Conservation (phyloP, 306 rosid genomes). For the Dalbergia oliveri region DNA sequence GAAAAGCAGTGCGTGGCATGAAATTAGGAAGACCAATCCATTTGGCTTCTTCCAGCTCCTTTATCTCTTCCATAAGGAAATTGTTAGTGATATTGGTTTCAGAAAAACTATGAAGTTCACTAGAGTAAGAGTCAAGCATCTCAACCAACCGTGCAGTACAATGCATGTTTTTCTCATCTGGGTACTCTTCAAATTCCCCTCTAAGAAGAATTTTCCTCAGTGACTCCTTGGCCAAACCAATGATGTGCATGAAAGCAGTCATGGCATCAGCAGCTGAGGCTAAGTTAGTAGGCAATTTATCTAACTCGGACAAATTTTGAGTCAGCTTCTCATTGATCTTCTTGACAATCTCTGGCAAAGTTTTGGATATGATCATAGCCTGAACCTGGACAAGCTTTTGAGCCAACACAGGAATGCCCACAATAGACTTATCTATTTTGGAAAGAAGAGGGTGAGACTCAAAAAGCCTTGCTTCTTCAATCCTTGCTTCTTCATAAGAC, state of each 20-base stretch:
- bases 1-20: slow-evolving; percentile 56
- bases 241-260: slow-evolving; percentile 53
- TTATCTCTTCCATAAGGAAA: slow-evolving; percentile 53
- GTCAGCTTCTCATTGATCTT: slow-evolving; percentile 58
- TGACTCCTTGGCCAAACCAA: slow-evolving; percentile 55
- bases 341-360: slow-evolving; percentile 56
- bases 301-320: slow-evolving; percentile 36
- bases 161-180: slow-evolving; percentile 40
- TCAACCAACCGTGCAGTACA: slow-evolving; percentile 56
- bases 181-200: slow-evolving; percentile 58
- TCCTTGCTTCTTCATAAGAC: slow-evolving; percentile 61
- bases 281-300: slow-evolving; percentile 46
- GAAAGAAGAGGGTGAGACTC: slow-evolving; percentile 53
- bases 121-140: slow-evolving; percentile 28
- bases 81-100: slow-evolving; percentile 27
- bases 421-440: slow-evolving; percentile 57
- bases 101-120: not conserved
- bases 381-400: slow-evolving; percentile 65
- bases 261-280: slow-evolving; percentile 55
- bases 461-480: slow-evolving; percentile 50
- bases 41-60: slow-evolving; percentile 54
- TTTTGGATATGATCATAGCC: slow-evolving; percentile 51
- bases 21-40: slow-evolving; percentile 63
- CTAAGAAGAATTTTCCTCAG: slow-evolving; percentile 50
- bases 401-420: slow-evolving; percentile 62